Evolutionary conservation across 176 grass and related monocot species (phyloP).

Genomic region (Carex kokanica): DNA sequence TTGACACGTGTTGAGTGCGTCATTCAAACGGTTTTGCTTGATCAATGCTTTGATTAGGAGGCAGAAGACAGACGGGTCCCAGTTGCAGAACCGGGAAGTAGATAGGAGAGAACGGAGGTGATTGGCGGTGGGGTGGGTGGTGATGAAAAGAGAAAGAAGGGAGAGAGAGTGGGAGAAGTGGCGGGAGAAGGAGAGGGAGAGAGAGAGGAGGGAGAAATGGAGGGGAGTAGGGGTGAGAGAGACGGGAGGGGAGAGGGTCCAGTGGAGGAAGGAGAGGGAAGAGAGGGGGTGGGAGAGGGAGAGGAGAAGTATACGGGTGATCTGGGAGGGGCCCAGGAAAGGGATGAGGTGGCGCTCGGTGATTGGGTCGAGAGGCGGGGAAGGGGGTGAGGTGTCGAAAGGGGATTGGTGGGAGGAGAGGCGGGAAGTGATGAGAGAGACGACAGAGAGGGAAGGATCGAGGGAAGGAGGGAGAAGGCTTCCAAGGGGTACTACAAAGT

Average conservation of each 20-base stretch:
- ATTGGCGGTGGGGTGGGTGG: slow-evolving; percentile 47
- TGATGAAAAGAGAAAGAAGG: slow-evolving; percentile 54
- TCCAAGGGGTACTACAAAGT: slow-evolving; percentile 26
- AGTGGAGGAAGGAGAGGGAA: slow-evolving; percentile 61
- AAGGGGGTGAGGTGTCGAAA: not conserved
- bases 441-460: slow-evolving; percentile 54
- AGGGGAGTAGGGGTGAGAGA: slow-evolving; percentile 36
- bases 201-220: slow-evolving; percentile 58
- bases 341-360: slow-evolving; percentile 47
- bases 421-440: slow-evolving; percentile 55
- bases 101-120: slow-evolving; percentile 47
- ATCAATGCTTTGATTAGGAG: slow-evolving; percentile 68
- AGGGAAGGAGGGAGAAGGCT: slow-evolving; percentile 50
- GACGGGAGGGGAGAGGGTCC: slow-evolving; percentile 33
- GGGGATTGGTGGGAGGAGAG: slow-evolving; percentile 28
- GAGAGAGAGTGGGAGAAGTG: slow-evolving; percentile 49
- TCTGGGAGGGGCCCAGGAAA: slow-evolving; percentile 50
- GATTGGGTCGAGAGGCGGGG: slow-evolving; percentile 25
- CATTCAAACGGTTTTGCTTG: slow-evolving; percentile 31
- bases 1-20: slow-evolving; percentile 48
- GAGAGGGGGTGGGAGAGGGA: slow-evolving; percentile 63
- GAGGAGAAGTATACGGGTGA: slow-evolving; percentile 61
- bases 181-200: slow-evolving; percentile 55
- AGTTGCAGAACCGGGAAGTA: slow-evolving; percentile 7
- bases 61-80: slow-evolving; percentile 44